These are phyloP conservation scores for Agrostemma githago DNA, from an alignment of 148 eudicot genomes.

Conservation along the genomic window DNA sequence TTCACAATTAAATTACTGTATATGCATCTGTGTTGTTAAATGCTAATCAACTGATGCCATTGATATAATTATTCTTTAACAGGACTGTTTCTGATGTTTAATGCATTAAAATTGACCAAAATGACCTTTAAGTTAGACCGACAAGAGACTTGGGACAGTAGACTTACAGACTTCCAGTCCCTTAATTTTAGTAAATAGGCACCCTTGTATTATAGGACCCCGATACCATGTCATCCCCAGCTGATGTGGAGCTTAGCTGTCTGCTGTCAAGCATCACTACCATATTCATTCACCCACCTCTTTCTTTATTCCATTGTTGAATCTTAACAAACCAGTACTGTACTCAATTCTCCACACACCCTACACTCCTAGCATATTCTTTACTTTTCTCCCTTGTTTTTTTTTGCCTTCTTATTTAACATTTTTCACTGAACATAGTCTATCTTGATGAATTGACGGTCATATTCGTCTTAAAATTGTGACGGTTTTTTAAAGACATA, in stretches of 20 bases:
- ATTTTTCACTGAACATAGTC: neutral
- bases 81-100: too few species aligned
- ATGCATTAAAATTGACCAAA: neutral
- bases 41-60: too few species aligned
- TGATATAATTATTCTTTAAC: too few species aligned
- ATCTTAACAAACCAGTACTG: neutral
- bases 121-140: neutral
- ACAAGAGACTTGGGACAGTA: conserved; percentile 1
- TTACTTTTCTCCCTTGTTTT: conserved; percentile 3
- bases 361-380: conserved; percentile 10
- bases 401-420: neutral
- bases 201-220: neutral
- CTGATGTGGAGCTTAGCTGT: conserved; percentile 15
- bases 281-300: neutral
- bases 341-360: neutral
- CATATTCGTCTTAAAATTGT: too few species aligned
- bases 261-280: neutral
- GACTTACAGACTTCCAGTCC: neutral
- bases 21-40: too few species aligned
- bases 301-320: neutral
- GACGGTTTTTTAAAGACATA: too few species aligned
- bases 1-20: too few species aligned
- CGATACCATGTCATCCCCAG: neutral
- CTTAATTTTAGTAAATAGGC: conserved; percentile 2
- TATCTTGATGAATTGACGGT: too few species aligned